phyloP scores from a whole-genome alignment of 768 basidiomycete species.

The Trametes cinnabarina region DNA sequence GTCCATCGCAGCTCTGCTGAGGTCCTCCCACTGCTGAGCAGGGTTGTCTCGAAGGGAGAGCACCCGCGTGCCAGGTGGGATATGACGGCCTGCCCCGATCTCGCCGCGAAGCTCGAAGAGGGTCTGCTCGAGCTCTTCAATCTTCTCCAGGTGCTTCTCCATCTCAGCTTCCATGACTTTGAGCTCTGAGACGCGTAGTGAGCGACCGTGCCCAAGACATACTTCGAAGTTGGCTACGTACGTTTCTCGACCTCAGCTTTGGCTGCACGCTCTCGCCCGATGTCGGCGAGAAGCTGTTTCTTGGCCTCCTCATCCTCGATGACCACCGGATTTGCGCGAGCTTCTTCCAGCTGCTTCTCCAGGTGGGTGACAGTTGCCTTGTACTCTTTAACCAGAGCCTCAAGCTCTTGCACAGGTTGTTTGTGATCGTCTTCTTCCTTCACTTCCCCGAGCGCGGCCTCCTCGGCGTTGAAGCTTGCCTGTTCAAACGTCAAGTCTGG shows the following conservation, averaged over 20 bases:
- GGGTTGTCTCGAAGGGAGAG: constrained; percentile 77
- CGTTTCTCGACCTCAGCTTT: constrained; percentile 38
- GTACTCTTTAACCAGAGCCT: constrained; percentile 53
- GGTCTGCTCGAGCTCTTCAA: constrained; percentile 73
- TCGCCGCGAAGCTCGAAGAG: constrained; percentile 77
- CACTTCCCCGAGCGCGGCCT: constrained; percentile 35
- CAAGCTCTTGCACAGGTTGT: constrained; percentile 52
- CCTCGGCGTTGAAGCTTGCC: constrained; percentile 67
- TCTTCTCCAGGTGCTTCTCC: constrained; percentile 45
- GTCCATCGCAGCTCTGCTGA: constrained; percentile 73
- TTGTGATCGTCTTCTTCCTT: constrained; percentile 37
- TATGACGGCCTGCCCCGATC: constrained; percentile 70
- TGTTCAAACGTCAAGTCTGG: constrained; percentile 23
- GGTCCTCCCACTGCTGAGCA: constrained; percentile 75
- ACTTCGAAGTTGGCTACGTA: not conserved
- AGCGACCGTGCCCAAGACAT: not conserved
- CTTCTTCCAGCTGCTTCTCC: constrained; percentile 45
- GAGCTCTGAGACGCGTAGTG: constrained; percentile 38
- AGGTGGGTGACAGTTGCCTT: constrained; percentile 49
- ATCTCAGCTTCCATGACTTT: constrained; percentile 36
- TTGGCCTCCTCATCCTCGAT: constrained; percentile 21
- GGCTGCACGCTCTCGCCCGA: constrained; percentile 38
- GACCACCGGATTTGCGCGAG: constrained; percentile 36
- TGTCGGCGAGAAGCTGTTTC: constrained; percentile 40
- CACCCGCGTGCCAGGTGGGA: constrained; percentile 69